Conservation (phyloP, 1,284 basidiomycete species). For the Ceratobasidium sp. region DNA sequence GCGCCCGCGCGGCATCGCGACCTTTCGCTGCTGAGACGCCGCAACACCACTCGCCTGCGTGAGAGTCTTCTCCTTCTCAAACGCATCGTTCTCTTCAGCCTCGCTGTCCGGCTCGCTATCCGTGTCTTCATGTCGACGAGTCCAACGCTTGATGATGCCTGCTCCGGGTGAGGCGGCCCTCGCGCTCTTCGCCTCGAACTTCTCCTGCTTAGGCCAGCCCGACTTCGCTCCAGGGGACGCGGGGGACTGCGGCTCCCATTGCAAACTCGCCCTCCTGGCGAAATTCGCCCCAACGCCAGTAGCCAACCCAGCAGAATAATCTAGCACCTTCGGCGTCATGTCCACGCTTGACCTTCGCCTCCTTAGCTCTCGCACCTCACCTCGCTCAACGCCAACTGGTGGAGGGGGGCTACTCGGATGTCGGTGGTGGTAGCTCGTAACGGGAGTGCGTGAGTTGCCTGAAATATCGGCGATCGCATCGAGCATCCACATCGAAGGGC, state of each 20-base stretch:
- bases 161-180: neutral
- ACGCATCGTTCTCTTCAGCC: slow-evolving; percentile 60
- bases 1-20: slow-evolving; percentile 7
- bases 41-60: slow-evolving; percentile 59
- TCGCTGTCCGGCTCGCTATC: slow-evolving; percentile 48
- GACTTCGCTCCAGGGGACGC: slow-evolving; percentile 19
- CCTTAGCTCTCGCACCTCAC: neutral
- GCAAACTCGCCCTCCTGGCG: slow-evolving; percentile 37
- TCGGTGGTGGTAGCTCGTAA: slow-evolving; percentile 37
- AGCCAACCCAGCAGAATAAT: neutral
- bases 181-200: neutral
- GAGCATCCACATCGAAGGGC: slow-evolving; percentile 76
- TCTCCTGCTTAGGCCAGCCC: slow-evolving; percentile 7
- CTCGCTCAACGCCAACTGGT: slow-evolving; percentile 25
- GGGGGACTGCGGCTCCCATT: slow-evolving; percentile 48
- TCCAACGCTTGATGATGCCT: neutral
- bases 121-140: slow-evolving; percentile 28
- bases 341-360: slow-evolving; percentile 33
- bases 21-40: slow-evolving; percentile 48
- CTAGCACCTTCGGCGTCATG: slow-evolving; percentile 8
- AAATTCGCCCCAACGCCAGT: neutral
- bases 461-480: slow-evolving; percentile 80
- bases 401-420: slow-evolving; percentile 34
- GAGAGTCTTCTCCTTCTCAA: slow-evolving; percentile 62
- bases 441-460: slow-evolving; percentile 20